Evolutionary conservation across 129 eudicot genomes (phyloP), one percentile per base, ranked within the genome.

Genomic region (Pittosporum tobira): DNA sequence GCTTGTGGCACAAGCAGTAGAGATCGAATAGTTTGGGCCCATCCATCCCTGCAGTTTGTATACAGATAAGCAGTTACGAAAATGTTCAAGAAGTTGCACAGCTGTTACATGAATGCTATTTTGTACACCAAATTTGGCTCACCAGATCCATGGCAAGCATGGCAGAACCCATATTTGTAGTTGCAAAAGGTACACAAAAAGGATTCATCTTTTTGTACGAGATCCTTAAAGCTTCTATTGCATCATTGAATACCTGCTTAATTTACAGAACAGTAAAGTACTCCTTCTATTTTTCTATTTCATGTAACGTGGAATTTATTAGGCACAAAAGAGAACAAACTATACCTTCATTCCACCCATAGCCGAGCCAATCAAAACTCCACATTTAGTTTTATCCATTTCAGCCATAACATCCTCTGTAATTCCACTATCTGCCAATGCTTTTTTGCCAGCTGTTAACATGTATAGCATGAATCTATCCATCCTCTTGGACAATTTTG

Each of bases 291-390:
- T 12, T 12, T 5, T 44, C 48, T 5, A 5, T 58, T 58, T 14
- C 9, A 9, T 22, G 13, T 5, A 21, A 42, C 0, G 29, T 9
- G 18, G 29, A 57, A 31, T 37, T 11, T 37, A 49, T 12, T 6
- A 22, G 15, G 26, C n/a, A 56, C 23, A 16, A 18, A 51, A 52
- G 44, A 66, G 34, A 43, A 44, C 14, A 29, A 22, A 25, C 30
- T 30, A n/a, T 77, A 88, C 96, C 94, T 89, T 82, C 97, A 89
- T 89, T 48, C 97, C 97, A 16, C 97, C 97, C 86, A 89, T 79
- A 40, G 88, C 94, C 18, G 97, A 89, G 54, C 97, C 97, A 66
- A 89, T 89, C 40, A 89, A 63, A 62, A 89, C 95, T 2, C 97
- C 97, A 66, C 97, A 89, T 75, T 63, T 79, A 30, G 82, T 26